These are phyloP conservation scores for Annulohypoxylon stygium DNA, from an alignment of 495 filamentous ascomycete species.

Conservation along the genomic window DNA sequence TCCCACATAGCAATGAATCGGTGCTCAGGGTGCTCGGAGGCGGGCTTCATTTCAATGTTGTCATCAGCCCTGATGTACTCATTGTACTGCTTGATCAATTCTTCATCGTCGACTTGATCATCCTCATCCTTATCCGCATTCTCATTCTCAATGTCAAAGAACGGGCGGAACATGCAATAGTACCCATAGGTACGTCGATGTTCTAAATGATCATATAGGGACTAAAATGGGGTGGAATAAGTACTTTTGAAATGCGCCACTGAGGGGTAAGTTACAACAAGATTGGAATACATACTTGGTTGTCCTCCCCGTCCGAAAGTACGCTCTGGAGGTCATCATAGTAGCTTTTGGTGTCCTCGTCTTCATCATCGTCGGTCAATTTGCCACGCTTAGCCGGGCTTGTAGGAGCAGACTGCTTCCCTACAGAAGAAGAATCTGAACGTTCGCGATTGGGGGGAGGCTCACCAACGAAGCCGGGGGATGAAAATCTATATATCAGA, in stretches of 20 bases:
- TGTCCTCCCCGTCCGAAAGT: conserved; percentile 26
- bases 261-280: conserved; percentile 3
- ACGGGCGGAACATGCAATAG: conserved; percentile 40
- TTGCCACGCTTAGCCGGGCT: conserved; percentile 14
- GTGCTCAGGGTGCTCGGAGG: conserved; percentile 36
- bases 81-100: conserved; percentile 34
- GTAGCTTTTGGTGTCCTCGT: conserved; percentile 13
- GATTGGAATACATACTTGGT: conserved; percentile 34
- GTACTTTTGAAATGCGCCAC: neutral
- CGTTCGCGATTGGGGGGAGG: conserved; percentile 18
- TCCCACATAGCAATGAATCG: conserved; percentile 43
- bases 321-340: conserved; percentile 16
- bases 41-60: conserved; percentile 41
- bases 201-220: conserved; percentile 15
- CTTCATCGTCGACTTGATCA: conserved; percentile 36
- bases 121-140: conserved; percentile 34
- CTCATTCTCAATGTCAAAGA: conserved; percentile 45
- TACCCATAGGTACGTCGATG: conserved; percentile 31
- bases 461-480: neutral
- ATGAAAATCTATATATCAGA: conserved; percentile 40
- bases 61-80: conserved; percentile 25
- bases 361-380: conserved; percentile 19
- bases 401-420: conserved; percentile 24
- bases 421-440: neutral
- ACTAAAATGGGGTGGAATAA: conserved; percentile 23